Evolutionary conservation across 2,329 filamentous ascomycete species (phyloP), one percentile per base, ranked within the genome.

Genomic region (Emergomyces africanus): DNA sequence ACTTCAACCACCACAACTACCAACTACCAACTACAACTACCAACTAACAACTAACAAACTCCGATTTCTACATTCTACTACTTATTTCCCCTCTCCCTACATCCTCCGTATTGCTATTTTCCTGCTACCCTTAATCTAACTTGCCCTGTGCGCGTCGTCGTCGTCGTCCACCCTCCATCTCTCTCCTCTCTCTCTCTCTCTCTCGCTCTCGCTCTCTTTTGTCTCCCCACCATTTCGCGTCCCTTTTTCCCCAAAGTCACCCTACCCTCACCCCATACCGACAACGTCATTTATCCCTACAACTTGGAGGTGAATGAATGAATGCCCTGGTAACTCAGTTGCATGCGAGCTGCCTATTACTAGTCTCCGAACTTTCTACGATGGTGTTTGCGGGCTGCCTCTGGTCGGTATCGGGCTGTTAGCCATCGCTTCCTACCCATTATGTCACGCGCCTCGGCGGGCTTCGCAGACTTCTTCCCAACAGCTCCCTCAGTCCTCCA

Each of bases 401-500:
- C 61, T 60, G 59, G 65, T 67, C 65, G 61, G 64, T 69, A 63
- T 68, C 64, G 68, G 71, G 72, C 71, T 71, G 70, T 66, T 75
- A 75, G 72, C 72, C 73, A 69, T 67, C 66, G 72, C 10, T 37
- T 35, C 25, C 65, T 70, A 28, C 79, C 85, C 79, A 85, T 78
- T 77, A 89, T 88, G 87, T 89, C 89, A 84, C 89, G 88, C 79
- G 83, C 86, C 72, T 81, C 82, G 74, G 86, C 87, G 78, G 85
- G 86, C 77, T 91, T 90, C 81, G 88, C 87, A 77, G 85, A 90
- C 77, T 94, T 90, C 81, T 91, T 90, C 75, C 88, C 87, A 66
- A 84, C 86, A 71, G 88, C 87, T 70, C 87, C 88, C 66, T 82
- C 83, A 67, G 84, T 83, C 64, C 73, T 80, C 59, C 74, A 77